A percentile compares a stretch with the other conserved stretches of the same genome.
These are phyloP conservation scores for Suillus alpinus DNA, from an alignment of 768 basidiomycete species.

Conservation along the genomic window DNA sequence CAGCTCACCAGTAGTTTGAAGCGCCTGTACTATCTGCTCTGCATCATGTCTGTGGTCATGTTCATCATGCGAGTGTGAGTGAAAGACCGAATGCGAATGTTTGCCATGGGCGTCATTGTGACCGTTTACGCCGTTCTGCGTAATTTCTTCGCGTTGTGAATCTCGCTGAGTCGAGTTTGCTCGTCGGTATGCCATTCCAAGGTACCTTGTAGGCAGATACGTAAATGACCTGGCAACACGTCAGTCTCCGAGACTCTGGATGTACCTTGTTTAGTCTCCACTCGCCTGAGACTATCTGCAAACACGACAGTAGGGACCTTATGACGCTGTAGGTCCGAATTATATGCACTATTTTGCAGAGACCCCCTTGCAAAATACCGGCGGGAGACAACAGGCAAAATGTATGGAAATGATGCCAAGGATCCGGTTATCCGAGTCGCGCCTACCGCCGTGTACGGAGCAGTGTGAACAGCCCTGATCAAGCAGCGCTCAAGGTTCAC, in stretches of 20 bases:
- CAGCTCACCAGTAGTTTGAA: constrained; percentile 60
- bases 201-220: not conserved
- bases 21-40: constrained; percentile 64
- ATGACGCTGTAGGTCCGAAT: not conserved
- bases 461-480: not conserved
- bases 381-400: not conserved
- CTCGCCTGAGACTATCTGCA: not conserved
- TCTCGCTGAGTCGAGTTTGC: constrained; percentile 15
- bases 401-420: not conserved
- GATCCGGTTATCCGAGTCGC: not conserved
- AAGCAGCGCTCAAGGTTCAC: not conserved
- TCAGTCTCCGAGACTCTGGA: not conserved
- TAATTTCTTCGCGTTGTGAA: constrained; percentile 27
- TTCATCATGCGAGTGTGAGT: constrained; percentile 63
- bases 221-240: constrained; percentile 15
- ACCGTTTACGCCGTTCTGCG: constrained; percentile 32
- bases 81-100: constrained; percentile 65
- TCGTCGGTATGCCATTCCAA: constrained; percentile 22
- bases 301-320: not conserved
- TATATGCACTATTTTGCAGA: not conserved
- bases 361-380: not conserved
- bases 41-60: constrained; percentile 58
- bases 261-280: constrained; percentile 4
- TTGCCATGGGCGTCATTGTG: constrained; percentile 32
- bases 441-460: not conserved